Base-by-base conservation (phyloP, 1,284 basidiomycete genomes). In the Fomitopsis pinicola region DNA sequence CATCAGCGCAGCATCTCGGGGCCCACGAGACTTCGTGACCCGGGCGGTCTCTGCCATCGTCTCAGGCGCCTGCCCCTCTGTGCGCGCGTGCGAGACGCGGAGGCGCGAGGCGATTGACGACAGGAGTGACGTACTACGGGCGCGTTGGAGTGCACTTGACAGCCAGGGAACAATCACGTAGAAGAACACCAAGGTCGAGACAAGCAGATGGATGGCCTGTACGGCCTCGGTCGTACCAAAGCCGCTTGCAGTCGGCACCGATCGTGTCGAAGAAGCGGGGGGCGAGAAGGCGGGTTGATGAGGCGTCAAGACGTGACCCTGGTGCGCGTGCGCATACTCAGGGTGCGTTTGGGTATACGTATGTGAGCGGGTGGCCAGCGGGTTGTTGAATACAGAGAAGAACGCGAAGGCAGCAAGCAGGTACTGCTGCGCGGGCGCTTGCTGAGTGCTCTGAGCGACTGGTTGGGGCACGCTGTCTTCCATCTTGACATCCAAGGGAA, bases 341-440 rank as follows among this genome's bases (percentile, higher is more conserved):
- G 75, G 63, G 35, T 64, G 63, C 2, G 67, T 62, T 9, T 73
- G 67, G 0, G 78, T 73, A 0, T 76, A 78, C 0, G 52, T 38
- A 26, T 54, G 52, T 22, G 52, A 19, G 14, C 36, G 52, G 19
- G 52, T 54, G 7, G 85, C 79, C 12, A 88, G 69, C 0, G 89
- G 88, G 0, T 85, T 88, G 69, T 88, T 90, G 77, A 89, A 88
- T 71, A 91, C 87, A 0, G 88, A 89, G 75, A 91, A 89, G 60
- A 91, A 78, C 0, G 87, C 86, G 67, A 91, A 90, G 35, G 83
- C 82, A n/a, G 88, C 89, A 36, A 91, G 81, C 44, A 91, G 82
- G 68, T 87, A 90, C 64, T 89, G 88, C 56, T 83, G 84, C 0
- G 76, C 73, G 17, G 75, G 73, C 63, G 38, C 42, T 46, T 63